Base-by-base conservation (phyloP, 805 yeast species). In the Wickerhamiella lipophila region DNA sequence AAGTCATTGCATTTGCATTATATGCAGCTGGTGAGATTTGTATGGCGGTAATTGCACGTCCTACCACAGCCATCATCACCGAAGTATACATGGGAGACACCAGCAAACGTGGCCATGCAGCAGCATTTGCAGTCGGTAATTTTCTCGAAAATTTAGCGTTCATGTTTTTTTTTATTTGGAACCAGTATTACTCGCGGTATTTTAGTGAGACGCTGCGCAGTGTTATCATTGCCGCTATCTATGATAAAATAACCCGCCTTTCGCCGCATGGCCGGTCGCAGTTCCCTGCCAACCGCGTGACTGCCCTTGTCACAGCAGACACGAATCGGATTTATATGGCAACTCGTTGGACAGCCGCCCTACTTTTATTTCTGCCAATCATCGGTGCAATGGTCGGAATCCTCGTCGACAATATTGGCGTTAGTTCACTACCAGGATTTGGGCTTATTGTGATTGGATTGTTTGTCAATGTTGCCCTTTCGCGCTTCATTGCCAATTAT, bases 241-340 rank as follows among this genome's bases (percentile, higher is more conserved):
- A 83, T 52, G 76, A 75, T 48, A 87, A 87, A 62, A 72, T 89
- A 11, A 76, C 84, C 55, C 68, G 61, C 49, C 68, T 86, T 13
- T 74, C 78, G 50, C 72, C 77, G 7, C 69, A 68, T 45, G 74
- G 88, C 2, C 74, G 73, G 48, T 73, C 74, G 53, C 68, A 73
- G 51, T 83, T 66, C 58, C 79, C 94, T 1, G 72, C 77, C 23
- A 81, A 89, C 41, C 76, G 74, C 52, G 73, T 87, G 49, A 83
- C 94, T 22, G 78, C 87, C 8, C 65, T 85, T 61, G 74, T 86
- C 61, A 83, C 92, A 53, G 78, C 94, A 2, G 96, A 87, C 61
- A 68, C 86, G 34, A 74, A 88, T n/a, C 76, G 95, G 58, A 72
- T 87, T 27, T 95, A 85, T 62, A 64, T 84, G 46, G 61, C 62